A percentile compares a stretch with the other conserved stretches of the same genome.
Conservation (phyloP, 2,329 filamentous ascomycete genomes). For the Botrytis squamosa region DNA sequence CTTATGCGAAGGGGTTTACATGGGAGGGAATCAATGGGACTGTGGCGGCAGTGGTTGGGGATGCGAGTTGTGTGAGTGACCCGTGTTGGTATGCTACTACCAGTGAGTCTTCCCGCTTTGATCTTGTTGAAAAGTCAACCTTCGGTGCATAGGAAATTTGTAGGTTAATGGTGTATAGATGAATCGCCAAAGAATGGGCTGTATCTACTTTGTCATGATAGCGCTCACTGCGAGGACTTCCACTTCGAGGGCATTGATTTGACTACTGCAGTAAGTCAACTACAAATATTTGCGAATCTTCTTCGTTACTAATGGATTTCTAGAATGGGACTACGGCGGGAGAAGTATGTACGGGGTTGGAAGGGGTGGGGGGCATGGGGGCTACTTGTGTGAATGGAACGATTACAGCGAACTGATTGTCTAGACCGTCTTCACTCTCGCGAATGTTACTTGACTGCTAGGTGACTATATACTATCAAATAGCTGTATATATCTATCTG, state of each 20-base stretch:
- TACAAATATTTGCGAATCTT: no score
- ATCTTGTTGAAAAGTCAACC: neutral
- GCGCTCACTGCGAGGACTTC: slow-evolving; percentile 16
- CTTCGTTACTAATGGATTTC: neutral
- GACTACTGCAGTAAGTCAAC: slow-evolving; percentile 2
- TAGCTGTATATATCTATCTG: neutral
- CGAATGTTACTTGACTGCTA: neutral
- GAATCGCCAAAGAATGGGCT: slow-evolving; percentile 12
- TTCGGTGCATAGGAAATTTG: neutral
- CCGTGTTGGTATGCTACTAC: slow-evolving; percentile 17
- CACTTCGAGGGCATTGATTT: slow-evolving; percentile 5
- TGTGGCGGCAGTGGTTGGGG: neutral
- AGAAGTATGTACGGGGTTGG: slow-evolving; percentile 8
- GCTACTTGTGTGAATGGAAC: slow-evolving; percentile 9
- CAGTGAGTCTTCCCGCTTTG: neutral
- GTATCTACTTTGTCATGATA: slow-evolving; percentile 12
- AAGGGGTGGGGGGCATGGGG: slow-evolving; percentile 7
- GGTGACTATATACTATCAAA: neutral
- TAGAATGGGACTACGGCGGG: slow-evolving; percentile 1
- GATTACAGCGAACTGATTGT: neutral
- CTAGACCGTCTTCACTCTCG: neutral
- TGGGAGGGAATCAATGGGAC: neutral
- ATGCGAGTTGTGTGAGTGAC: slow-evolving; percentile 7
- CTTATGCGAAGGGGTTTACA: neutral
- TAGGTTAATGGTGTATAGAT: neutral